These are phyloP conservation scores for Boletus speciosus DNA, from an alignment of 768 basidiomycete species.

Conservation along the genomic window DNA sequence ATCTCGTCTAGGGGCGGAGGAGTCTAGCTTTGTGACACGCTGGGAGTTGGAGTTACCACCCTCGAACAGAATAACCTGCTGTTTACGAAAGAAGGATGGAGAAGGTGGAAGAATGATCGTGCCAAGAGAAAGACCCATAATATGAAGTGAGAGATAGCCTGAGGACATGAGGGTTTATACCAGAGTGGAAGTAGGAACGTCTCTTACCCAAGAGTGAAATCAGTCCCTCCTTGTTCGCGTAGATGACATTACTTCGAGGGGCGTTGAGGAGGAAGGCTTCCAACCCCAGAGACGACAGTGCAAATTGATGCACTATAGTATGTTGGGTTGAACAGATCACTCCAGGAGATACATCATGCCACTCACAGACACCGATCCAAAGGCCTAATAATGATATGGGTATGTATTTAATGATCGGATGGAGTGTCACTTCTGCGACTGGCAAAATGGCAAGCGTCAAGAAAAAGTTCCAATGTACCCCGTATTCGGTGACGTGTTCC, in stretches of 20 bases:
- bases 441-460: slow-evolving; percentile 85
- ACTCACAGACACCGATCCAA: slow-evolving; percentile 54
- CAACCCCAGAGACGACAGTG: slow-evolving; percentile 53
- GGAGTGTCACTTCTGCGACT: slow-evolving; percentile 62
- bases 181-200: background rate
- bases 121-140: slow-evolving; percentile 81
- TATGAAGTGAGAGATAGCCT: slow-evolving; percentile 90
- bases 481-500: slow-evolving; percentile 98
- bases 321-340: background rate
- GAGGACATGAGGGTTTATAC: slow-evolving; percentile 1
- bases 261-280: slow-evolving; percentile 63
- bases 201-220: slow-evolving; percentile 66
- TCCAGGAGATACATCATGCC: background rate
- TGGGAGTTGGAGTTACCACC: background rate
- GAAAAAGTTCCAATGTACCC: slow-evolving; percentile 99
- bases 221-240: slow-evolving; percentile 90
- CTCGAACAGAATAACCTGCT: slow-evolving; percentile 30
- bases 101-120: slow-evolving; percentile 76
- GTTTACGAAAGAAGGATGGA: slow-evolving; percentile 66
- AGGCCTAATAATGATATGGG: slow-evolving; percentile 64
- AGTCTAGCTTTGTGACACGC: slow-evolving; percentile 7
- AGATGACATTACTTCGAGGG: slow-evolving; percentile 60
- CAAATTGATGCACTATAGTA: slow-evolving; percentile 65
- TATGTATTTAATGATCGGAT: slow-evolving; percentile 56
- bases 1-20: slow-evolving; percentile 48